Base-by-base conservation (phyloP, 192 early-diverging fungal species). In the Entrophospora sp. region DNA sequence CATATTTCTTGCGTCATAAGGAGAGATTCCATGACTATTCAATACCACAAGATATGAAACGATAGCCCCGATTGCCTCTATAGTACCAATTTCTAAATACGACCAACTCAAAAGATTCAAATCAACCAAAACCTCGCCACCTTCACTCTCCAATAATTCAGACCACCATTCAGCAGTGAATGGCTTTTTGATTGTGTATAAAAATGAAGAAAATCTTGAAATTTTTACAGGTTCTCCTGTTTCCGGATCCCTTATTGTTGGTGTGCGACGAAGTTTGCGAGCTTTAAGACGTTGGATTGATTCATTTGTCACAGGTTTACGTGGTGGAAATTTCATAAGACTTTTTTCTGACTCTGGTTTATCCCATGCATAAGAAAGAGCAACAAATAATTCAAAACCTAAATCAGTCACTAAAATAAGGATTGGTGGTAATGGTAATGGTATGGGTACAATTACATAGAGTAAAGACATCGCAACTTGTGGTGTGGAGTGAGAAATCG, bases 361-460 rank as follows among this genome's bases (percentile, higher is more conserved):
- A 75, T 98, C 95, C 87, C 88, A 98, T 13, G 95, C 95, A 74
- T 87, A 96, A 13, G 87, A 83, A 48, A 98, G 77, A 5, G 93
- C 91, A 22, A 84, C 75, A 57, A 91, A 81, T 60, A 98, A 67
- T 78, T 98, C 95, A 75, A 94, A 98, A 20, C 95, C 95, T 37
- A 98, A 83, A 81, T 98, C 95, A 35, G 91, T 89, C 20, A 91
- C 83, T 59, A 98, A 73, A 66, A 98, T 94, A 68, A 91, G 81
- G 68, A 98, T 88, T 43, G 92, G 79, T 22, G 77, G 74, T 49
- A 98, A 71, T 46, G 91, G 87, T 40, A 89, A 62, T 9, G 95
- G 94, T 46, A 98, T 71, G 16, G 94, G 93, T 4, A 91, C 88
- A 36, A 92, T 75, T 64, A 93, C 88, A 71, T 87, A 93, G 40